phyloP scores from a whole-genome alignment of 441 rosid species.

The Pelargonium citronellum region DNA sequence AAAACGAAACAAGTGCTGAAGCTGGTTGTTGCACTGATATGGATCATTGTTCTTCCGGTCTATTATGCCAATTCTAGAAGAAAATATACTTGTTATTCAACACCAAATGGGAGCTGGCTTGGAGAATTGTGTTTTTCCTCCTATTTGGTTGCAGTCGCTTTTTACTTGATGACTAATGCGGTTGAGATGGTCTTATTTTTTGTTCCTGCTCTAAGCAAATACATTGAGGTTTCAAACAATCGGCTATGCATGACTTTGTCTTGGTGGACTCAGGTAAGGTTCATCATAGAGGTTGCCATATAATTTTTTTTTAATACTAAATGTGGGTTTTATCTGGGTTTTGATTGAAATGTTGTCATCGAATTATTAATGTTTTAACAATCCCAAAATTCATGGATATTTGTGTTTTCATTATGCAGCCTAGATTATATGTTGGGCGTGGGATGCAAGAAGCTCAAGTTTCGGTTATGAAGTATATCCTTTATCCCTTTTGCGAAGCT shows the following conservation, averaged over 20 bases:
- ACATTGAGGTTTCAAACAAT: slow-evolving; percentile 72
- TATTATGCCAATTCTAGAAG: slow-evolving; percentile 66
- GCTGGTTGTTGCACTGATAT: slow-evolving; percentile 61
- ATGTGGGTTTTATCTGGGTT: too few relatives aligned
- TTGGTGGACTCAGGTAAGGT: slow-evolving; percentile 85
- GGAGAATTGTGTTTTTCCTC: slow-evolving; percentile 78
- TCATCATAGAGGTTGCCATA: slow-evolving; percentile 13
- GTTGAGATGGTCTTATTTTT: slow-evolving; percentile 78
- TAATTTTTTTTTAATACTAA: too few relatives aligned
- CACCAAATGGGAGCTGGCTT: slow-evolving; percentile 61
- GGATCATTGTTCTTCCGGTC: slow-evolving; percentile 85
- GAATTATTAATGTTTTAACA: neutral
- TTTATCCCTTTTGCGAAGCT: slow-evolving; percentile 21
- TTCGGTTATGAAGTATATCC: slow-evolving; percentile 72
- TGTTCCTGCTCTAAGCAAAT: slow-evolving; percentile 78
- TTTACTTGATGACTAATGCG: slow-evolving; percentile 66
- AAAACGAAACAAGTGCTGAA: slow-evolving; percentile 63
- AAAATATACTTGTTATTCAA: slow-evolving; percentile 75
- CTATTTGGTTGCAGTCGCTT: slow-evolving; percentile 74
- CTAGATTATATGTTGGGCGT: slow-evolving; percentile 79
- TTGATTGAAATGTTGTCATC: neutral
- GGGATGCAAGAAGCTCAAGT: slow-evolving; percentile 98
- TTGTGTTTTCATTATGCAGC: slow-evolving; percentile 44
- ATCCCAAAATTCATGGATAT: slow-evolving; percentile 9
- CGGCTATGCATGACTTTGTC: slow-evolving; percentile 47